Base-by-base conservation (phyloP, 1,139 yeast species). In the Candida pseudoviswanathii region DNA sequence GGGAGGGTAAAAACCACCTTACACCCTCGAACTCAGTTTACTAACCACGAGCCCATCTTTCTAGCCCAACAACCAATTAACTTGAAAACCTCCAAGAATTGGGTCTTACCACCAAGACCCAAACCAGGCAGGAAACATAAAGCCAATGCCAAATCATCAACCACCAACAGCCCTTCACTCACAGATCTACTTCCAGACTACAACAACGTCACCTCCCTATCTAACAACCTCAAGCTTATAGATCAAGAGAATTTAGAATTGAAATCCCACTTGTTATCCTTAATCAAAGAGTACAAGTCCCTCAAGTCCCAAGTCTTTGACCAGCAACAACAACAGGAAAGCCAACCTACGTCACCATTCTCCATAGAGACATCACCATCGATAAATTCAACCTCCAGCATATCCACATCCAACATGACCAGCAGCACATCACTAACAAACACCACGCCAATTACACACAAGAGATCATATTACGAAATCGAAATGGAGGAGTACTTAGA, bases 81-180 rank as follows among this genome's bases (percentile, higher is more conserved):
- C 36, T 46, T 51, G 25, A 48, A 48, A 54, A 85, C 96, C 1
- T 87, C 96, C n/a, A 88, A 82, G 60, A 89, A 85, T 58, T 91
- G 97, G 96, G 91, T 89, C 11, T 73, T 91, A 37, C 97, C 97
- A 2, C 96, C 96, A 10, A 71, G 96, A 51, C 95, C 96, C 6
- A 89, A 89, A 63, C 96, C 96, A 0, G 96, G 96, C 5, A 73
- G 96, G 52, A 89, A 89, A 67, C 96, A 47, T 38, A 47, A 50
- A 36, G 25, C 38, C 5, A 36, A 11, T 26, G 16, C 34, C 9
- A 40, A 27, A 31, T 9, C 24, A 41, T 29, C 34, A 5, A 29
- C 34, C 33, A 40, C n/a, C 32, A 36, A n/a, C 4, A 27, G 21
- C 7, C 21, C 45, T 33, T 9, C 46, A 29, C 32, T 45, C 16